phyloP scores from a whole-genome alignment of 208 protist genomes.

The Crithidia brevicula region DNA sequence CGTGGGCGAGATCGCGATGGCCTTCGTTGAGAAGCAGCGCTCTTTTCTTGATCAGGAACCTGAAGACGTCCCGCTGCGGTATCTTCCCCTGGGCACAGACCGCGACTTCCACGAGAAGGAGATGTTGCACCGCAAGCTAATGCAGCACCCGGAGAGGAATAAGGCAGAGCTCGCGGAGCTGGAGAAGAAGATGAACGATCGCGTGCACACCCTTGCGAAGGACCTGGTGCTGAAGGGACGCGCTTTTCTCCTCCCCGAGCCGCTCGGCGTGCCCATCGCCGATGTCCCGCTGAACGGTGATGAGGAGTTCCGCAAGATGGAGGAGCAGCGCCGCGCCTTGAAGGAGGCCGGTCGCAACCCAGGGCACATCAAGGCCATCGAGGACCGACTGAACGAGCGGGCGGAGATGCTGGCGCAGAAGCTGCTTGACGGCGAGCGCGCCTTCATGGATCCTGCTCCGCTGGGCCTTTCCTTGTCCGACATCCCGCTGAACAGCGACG shows the following conservation, averaged over 20 bases:
- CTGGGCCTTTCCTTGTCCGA: conserved; percentile 65
- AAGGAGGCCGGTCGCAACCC: conserved; percentile 54
- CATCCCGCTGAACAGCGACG: conserved; percentile 71
- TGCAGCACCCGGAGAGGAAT: conserved; percentile 32
- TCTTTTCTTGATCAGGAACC: conserved; percentile 80
- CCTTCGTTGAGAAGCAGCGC: conserved; percentile 75
- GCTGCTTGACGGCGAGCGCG: conserved; percentile 58
- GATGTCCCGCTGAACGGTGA: conserved; percentile 72
- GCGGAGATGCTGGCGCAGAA: conserved; percentile 53
- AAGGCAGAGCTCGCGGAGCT: conserved; percentile 35
- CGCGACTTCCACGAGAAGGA: conserved; percentile 74
- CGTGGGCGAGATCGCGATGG: conserved; percentile 64
- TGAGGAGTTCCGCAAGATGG: conserved; percentile 72
- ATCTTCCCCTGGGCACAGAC: conserved; percentile 74
- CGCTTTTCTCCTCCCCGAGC: conserved; percentile 64
- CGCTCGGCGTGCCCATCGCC: conserved; percentile 70
- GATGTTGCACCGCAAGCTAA: conserved; percentile 48
- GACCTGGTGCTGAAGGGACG: conserved; percentile 68
- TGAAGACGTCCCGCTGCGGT: conserved; percentile 72
- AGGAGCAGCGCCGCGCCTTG: conserved; percentile 61
- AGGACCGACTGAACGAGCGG: conserved; percentile 67
- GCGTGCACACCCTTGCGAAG: conserved; percentile 66
- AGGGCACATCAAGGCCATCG: conserved; percentile 40
- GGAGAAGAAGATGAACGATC: conserved; percentile 75
- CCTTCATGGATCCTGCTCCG: conserved; percentile 72